Conservation (phyloP, 257 asterid species). For the Nicotiana sylvestris region DNA sequence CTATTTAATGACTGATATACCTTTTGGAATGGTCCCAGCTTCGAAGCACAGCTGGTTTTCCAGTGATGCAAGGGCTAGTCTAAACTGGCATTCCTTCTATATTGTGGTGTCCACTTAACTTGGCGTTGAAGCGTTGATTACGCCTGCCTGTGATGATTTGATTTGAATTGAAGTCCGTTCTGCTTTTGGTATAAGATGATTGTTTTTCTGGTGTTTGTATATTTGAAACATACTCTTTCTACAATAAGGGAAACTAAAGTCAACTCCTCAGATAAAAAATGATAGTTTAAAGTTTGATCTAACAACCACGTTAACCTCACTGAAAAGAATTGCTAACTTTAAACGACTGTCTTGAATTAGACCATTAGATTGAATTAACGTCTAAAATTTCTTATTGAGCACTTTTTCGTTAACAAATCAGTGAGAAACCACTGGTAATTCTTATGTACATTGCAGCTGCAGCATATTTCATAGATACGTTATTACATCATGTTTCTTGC, state of each 20-base stretch:
- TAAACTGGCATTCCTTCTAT: background rate
- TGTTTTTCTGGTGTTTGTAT: background rate
- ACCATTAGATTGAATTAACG: background rate
- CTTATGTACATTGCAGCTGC: background rate
- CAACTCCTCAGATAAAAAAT: background rate
- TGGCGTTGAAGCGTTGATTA: background rate
- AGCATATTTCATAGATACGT: background rate
- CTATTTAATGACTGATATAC: conserved; percentile 22
- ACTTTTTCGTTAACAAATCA: background rate
- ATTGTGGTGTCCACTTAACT: background rate
- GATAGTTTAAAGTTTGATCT: background rate
- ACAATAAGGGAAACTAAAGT: background rate
- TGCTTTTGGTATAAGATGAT: background rate
- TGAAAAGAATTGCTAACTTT: background rate
- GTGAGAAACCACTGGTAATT: background rate
- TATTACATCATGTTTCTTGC: background rate
- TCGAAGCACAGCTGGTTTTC: background rate
- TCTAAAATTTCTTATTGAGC: background rate
- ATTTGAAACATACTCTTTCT: background rate
- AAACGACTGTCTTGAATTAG: background rate
- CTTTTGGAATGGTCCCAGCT: background rate
- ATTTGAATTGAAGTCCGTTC: background rate
- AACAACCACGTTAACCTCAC: background rate
- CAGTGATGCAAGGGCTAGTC: background rate
- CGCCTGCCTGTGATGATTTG: background rate